Percentiles rank a stretch among this genome's conserved stretches.
Evolutionary conservation across 164 flowering plant genomes (phyloP).

Genomic region (Piper longum): DNA sequence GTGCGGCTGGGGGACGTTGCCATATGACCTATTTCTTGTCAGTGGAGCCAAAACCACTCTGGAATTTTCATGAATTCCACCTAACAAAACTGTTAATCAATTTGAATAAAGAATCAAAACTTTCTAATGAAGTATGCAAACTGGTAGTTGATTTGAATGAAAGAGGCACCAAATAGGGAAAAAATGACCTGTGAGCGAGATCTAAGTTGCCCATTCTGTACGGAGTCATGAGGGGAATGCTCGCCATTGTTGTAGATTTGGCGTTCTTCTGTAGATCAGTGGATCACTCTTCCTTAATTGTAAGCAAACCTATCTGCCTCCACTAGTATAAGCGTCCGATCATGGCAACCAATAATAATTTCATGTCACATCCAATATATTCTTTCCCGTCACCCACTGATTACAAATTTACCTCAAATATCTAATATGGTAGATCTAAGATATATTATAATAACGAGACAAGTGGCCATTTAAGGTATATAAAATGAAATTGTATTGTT

Average conservation of each 20-base stretch:
- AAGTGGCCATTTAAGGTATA: no score
- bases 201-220: constrained; percentile 16
- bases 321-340: no score
- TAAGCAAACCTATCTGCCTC: no score
- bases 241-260: neutral
- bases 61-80: neutral
- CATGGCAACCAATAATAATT: no score
- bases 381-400: no score
- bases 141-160: neutral
- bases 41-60: constrained; percentile 49
- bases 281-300: no score
- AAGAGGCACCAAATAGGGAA: neutral
- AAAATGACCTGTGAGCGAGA: constrained; percentile 17
- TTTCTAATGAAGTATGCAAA: neutral
- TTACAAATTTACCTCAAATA: no score
- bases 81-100: neutral
- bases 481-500: no score
- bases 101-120: neutral
- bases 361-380: no score
- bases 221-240: constrained; percentile 16
- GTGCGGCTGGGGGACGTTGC: constrained; percentile 39
- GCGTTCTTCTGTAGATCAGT: no score
- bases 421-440: no score
- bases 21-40: constrained; percentile 36
- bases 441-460: no score